These are phyloP conservation scores for Xylariaceae sp. DNA, from an alignment of 2,329 filamentous ascomycete genomes.

Conservation along the genomic window DNA sequence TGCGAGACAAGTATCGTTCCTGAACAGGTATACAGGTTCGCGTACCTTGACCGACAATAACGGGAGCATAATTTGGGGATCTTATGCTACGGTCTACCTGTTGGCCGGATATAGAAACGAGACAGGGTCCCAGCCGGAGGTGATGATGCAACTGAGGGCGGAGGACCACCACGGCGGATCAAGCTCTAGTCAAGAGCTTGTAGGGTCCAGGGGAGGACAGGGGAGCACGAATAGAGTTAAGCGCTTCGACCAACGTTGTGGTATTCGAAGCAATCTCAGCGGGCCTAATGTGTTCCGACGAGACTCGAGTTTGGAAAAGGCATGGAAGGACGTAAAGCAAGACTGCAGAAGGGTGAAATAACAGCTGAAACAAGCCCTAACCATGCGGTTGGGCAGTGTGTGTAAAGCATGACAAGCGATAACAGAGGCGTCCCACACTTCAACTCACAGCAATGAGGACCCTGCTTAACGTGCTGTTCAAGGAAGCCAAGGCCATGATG, in stretches of 20 bases:
- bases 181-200: constrained; percentile 41
- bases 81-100: constrained; percentile 59
- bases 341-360: constrained; percentile 45
- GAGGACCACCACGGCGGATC: constrained; percentile 43
- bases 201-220: constrained; percentile 41
- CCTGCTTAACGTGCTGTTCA: constrained; percentile 38
- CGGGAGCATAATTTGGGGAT: constrained; percentile 64
- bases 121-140: constrained; percentile 46
- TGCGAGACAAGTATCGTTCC: constrained; percentile 56
- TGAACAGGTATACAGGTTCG: constrained; percentile 50
- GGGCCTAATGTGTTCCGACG: constrained; percentile 36
- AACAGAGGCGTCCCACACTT: constrained; percentile 41
- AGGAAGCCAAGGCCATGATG: constrained; percentile 37
- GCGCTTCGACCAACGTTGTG: constrained; percentile 37
- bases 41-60: constrained; percentile 54
- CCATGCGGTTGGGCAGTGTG: constrained; percentile 49
- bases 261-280: constrained; percentile 31
- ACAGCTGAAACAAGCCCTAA: constrained; percentile 52
- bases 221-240: constrained; percentile 46
- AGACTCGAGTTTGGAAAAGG: constrained; percentile 45
- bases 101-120: constrained; percentile 60
- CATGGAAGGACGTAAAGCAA: constrained; percentile 49
- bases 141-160: constrained; percentile 50
- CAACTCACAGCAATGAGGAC: constrained; percentile 38
- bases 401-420: constrained; percentile 46